These are phyloP conservation scores for Spatholobus suberectus DNA, from an alignment of 306 rosid genomes.

Conservation along the genomic window DNA sequence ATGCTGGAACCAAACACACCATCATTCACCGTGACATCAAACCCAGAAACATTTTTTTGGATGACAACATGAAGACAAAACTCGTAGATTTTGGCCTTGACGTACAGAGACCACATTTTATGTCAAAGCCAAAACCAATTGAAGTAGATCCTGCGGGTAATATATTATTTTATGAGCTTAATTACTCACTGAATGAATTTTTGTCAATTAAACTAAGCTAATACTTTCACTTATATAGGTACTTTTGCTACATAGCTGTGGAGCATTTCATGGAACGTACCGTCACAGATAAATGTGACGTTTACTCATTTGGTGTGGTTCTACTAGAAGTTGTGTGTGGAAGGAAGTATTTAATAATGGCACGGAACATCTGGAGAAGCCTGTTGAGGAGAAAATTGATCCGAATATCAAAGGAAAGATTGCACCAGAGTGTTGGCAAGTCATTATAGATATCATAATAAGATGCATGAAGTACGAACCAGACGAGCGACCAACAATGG, in stretches of 20 bases:
- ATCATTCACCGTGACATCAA: not conserved
- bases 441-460: not conserved
- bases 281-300: not conserved
- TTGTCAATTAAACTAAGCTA: not conserved
- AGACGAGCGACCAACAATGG: not conserved
- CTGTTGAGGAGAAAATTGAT: not conserved
- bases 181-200: no score
- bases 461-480: not conserved
- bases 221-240: not conserved
- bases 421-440: not conserved
- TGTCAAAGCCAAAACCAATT: constrained; percentile 6
- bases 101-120: not conserved
- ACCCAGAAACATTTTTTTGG: not conserved
- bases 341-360: accelerated
- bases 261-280: not conserved
- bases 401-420: not conserved
- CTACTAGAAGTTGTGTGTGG: not conserved
- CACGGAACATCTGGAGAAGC: not conserved
- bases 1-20: constrained; percentile 16
- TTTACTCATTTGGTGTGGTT: not conserved
- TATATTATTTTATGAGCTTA: not conserved
- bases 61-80: constrained; percentile 12
- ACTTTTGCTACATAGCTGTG: not conserved
- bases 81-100: not conserved
- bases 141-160: not conserved